Evolutionary conservation across 2,329 filamentous ascomycete species (phyloP).

Genomic region (Ilyonectria robusta): DNA sequence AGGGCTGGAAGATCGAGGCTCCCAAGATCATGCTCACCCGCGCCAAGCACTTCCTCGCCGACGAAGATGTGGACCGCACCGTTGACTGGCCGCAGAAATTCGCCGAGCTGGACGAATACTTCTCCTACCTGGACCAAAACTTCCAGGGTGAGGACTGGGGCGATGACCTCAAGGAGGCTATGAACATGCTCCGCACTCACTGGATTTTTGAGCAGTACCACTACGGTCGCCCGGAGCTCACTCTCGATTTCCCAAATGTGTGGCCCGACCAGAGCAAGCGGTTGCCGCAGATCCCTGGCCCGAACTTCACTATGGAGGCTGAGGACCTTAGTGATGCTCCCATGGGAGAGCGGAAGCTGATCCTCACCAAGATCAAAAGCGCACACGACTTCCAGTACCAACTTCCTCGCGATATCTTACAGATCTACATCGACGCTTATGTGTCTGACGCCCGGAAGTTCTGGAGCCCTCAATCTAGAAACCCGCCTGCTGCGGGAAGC

Average conservation of each 20-base stretch:
- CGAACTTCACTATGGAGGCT: conserved; percentile 11
- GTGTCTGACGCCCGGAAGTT: conserved; percentile 26
- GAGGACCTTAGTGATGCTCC: background rate
- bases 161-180: conserved; percentile 47
- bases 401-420: conserved; percentile 32
- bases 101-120: conserved; percentile 56
- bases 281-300: conserved; percentile 45
- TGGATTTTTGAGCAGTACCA: conserved; percentile 53
- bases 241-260: conserved; percentile 42
- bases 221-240: conserved; percentile 48
- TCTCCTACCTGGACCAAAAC: conserved; percentile 51
- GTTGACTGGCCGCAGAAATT: conserved; percentile 57
- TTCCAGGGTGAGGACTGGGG: conserved; percentile 49
- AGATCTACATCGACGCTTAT: conserved; percentile 33
- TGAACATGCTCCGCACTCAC: conserved; percentile 54
- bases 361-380: conserved; percentile 27
- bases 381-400: conserved; percentile 47
- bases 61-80: conserved; percentile 62
- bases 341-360: conserved; percentile 34
- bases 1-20: conserved; percentile 53
- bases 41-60: conserved; percentile 62
- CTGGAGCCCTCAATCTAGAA: conserved; percentile 13
- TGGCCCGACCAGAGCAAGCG: conserved; percentile 44
- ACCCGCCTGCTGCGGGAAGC: conserved; percentile 5
- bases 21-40: conserved; percentile 52